Evolutionary conservation across 805 yeast genomes (phyloP), one percentile per base, ranked within the genome.

Genomic region (Monosporozyma solicola): DNA sequence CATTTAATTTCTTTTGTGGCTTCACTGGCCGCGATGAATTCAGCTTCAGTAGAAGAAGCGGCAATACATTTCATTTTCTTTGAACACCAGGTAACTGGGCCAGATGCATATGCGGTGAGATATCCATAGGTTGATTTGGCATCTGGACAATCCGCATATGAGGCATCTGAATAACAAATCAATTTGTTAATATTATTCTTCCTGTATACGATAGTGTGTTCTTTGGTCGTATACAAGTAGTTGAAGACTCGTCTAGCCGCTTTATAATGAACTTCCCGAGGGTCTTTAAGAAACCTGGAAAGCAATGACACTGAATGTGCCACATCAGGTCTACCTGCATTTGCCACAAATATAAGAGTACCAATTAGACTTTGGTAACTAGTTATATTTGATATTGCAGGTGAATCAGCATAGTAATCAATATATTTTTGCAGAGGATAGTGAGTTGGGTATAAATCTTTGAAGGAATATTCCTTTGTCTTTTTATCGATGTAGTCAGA

Each of bases 301-400:
- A 53, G 31, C 3, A 45, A 8, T 1, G 57, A 55, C 2, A 53
- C 53, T 0, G 55, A 10, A 44, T 29, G 48, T 5, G 59, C 45
- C 31, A 56, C 41, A 39, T 56, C 57, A 31, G 59, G 59, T 8
- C 59, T 47, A n/a, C 52, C 55, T 11, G 54, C 35, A 49, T 54
- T 54, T 16, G 57, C 51, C 13, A 35, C 22, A 45, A 51, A 54
- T 2, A 54, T 9, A 10, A 53, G 29, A 24, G 51, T 53, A 15
- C 51, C 54, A 24, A 54, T 27, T 2, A 54, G 29, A 15, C 48
- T 47, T 44, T 50, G 55, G 22, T 49, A 51, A 2, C 15, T 29
- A 15, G 54, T 48, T 15, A 49, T 25, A n/a, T 32, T n/a, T 5
- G 24, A 9, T 7, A 46, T 13, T 10, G 41, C 3, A 6, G 9